These are phyloP conservation scores for Paecilomyces formosus DNA, from an alignment of 2,329 filamentous ascomycete genomes.

Conservation along the genomic window DNA sequence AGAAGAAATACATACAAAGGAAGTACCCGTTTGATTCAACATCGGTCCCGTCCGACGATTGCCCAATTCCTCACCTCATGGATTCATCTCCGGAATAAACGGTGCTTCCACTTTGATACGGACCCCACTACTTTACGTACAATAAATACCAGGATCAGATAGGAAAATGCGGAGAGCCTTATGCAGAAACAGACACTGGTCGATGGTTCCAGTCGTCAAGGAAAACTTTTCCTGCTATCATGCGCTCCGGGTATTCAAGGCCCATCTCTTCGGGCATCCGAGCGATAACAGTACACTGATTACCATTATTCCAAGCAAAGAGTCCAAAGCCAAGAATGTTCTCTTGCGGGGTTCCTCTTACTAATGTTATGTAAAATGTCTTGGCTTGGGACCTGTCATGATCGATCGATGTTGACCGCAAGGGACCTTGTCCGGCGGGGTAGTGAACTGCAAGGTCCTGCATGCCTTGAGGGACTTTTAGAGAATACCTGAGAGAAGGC, in stretches of 20 bases:
- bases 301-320: too few relatives aligned
- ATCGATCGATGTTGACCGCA: too few relatives aligned
- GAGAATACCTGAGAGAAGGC: too few relatives aligned
- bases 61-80: not conserved
- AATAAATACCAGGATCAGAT: not conserved
- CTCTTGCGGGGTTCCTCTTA: too few relatives aligned
- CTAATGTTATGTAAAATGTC: too few relatives aligned
- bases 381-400: too few relatives aligned
- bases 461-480: too few relatives aligned
- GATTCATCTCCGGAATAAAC: too few relatives aligned
- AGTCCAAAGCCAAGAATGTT: too few relatives aligned
- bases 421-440: too few relatives aligned
- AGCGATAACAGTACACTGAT: not conserved
- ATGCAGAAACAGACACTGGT: not conserved
- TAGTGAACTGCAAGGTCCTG: too few relatives aligned
- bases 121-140: not conserved
- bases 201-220: not conserved
- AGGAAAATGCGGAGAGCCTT: not conserved
- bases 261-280: not conserved
- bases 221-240: not conserved
- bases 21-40: not conserved
- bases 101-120: not conserved
- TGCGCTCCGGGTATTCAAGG: not conserved
- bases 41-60: not conserved
- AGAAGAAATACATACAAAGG: not conserved